phyloP scores from a whole-genome alignment of 306 rosid genomes.

The Cucurbita pepo region DNA sequence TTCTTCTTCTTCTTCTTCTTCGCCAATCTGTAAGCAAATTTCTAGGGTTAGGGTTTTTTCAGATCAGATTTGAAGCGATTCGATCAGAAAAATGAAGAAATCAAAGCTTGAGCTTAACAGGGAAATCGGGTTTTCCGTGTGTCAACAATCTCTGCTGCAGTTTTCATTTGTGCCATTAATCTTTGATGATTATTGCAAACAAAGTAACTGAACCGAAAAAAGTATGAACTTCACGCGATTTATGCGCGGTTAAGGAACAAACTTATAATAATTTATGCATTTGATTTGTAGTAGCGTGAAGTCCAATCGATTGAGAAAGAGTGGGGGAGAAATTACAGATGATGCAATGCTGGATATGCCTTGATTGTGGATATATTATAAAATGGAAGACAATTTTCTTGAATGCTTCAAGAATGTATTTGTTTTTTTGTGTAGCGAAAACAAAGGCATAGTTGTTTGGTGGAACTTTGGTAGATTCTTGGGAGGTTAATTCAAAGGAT shows the following conservation, averaged over 20 bases:
- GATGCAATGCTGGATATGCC: not conserved
- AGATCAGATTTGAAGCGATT: slow-evolving; percentile 19
- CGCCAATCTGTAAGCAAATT: not conserved
- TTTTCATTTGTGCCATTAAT: not conserved
- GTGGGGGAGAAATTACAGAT: not conserved
- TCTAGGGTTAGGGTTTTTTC: slow-evolving; percentile 25
- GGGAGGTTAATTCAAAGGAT: not conserved
- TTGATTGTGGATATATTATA: not conserved
- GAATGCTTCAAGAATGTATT: not conserved
- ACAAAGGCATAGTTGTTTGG: not conserved
- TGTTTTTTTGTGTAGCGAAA: not conserved
- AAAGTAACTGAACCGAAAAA: too few relatives aligned
- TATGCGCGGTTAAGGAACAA: not conserved
- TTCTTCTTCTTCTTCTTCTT: not conserved
- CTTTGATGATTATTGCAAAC: not conserved
- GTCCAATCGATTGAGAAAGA: not conserved
- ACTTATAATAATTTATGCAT: not conserved
- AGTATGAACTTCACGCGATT: not conserved
- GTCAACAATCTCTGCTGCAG: not conserved
- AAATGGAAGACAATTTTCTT: not conserved
- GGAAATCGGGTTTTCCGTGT: not conserved
- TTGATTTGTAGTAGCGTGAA: not conserved
- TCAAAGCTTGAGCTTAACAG: not conserved
- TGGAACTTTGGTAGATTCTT: not conserved
- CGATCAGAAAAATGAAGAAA: slow-evolving; percentile 2